Evolutionary conservation across 495 filamentous ascomycete genomes (phyloP), one percentile per base, ranked within the genome.

Genomic region (Penicillium flavigenum): DNA sequence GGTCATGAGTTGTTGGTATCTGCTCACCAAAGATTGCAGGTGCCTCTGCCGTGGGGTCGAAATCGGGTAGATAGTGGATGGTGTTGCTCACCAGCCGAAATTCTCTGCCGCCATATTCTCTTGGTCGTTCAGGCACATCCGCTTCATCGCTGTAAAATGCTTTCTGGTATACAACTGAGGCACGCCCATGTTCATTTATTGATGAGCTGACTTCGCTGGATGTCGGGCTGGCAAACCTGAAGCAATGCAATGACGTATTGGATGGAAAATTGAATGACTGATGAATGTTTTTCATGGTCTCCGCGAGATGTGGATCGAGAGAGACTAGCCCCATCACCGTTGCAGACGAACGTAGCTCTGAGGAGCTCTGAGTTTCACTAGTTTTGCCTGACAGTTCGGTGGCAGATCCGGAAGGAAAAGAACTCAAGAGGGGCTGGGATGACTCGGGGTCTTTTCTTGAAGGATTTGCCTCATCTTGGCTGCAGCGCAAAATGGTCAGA

Each of bases 81-180:
- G 84, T 86, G 55, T 81, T 82, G 51, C 93, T 89, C 66, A 83
- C 84, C 2, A 97, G 69, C 47, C 83, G 88, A 68, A 95, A 97
- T 61, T 96, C 91, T 61, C 83, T 84, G 17, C 93, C 93, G 9
- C 88, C 95, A 70, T 96, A 98, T 72, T 96, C 90, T 47, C 90
- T 80, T 11, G 81, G 68, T 49, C 85, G 82, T 36, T 88, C 81
- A 8, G 95, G 95, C 4, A 96, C 89, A 73, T 98, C 94, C 52
- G 72, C 78, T 51, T 93, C 89, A n/a, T 90, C 78, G 58, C 91
- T 88, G 64, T 96, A 98, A 63, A 87, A 92, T 16, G 92, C 86
- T 64, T 92, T 88, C 66, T 90, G 89, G 60, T 97, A 95, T 46
- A 96, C 80, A 22, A 89, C 78, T 43, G 78, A 72, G 59, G 80